Base-by-base conservation (phyloP, 495 filamentous ascomycete genomes). In the Rhizodiscina lignyota region DNA sequence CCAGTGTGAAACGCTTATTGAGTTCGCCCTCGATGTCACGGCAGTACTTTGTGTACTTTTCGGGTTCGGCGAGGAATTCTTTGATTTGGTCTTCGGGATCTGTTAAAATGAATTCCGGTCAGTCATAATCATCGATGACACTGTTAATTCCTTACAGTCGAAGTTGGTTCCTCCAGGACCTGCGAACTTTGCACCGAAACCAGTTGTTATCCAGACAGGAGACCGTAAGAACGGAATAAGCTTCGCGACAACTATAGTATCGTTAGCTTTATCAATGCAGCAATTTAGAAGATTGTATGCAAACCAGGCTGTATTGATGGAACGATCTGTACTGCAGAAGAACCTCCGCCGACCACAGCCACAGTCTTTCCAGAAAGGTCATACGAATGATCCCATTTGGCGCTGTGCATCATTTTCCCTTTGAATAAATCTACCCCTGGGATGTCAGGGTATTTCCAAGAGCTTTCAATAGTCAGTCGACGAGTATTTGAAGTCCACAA, bases 211-310 rank as follows among this genome's bases (percentile, higher is more conserved):
- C 48, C 48, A 51, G 3, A 44, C 48, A 5, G 41, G 40, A 30
- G 37, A 40, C 28, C 48, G 27, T 38, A 48, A 42, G 34, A 39
- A 51, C 1, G n/a, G n/a, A n/a, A n/a, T n/a, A n/a, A n/a, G n/a
- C n/a, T n/a, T n/a, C n/a, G n/a, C n/a, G n/a, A n/a, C n/a, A n/a
- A n/a, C n/a, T n/a, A 50, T 50, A n/a, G n/a, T n/a, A n/a, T n/a
- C n/a, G n/a, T n/a, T n/a, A n/a, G n/a, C n/a, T n/a, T 74, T 17
- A 77, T 62, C 41, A 83, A 79, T 47, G 82, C 78, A n/a, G 70
- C 75, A 6, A 68, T 68, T 15, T 74, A 79, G 15, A 76, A 73
- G 17, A 77, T 73, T 60, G 17, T 10, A 28, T 12, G 22, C 5
- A 2, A 17, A 24, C n/a, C n/a, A n/a, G n/a, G n/a, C 39, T 53